Conservation (phyloP, 2,329 filamentous ascomycete genomes). For the Cryphonectria radicalis region DNA sequence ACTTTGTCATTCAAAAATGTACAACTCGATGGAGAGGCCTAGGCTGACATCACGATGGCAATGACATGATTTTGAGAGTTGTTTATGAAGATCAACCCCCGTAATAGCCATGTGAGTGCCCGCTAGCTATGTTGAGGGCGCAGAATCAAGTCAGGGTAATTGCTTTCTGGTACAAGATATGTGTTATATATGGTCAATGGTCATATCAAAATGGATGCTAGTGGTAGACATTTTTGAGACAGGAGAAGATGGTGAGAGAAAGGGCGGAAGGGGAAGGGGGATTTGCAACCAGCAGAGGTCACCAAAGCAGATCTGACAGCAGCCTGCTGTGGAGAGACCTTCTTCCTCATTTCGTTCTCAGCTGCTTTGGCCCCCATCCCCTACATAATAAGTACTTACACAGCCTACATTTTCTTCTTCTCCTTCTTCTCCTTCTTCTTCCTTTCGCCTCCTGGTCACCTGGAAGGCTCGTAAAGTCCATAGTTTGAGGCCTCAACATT, state of each 20-base stretch:
- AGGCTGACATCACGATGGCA: not conserved
- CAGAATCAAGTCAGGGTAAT: no score
- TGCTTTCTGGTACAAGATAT: not conserved
- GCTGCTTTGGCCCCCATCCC: not conserved
- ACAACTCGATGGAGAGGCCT: no score
- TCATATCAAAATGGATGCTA: not conserved
- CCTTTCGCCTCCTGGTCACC: not conserved
- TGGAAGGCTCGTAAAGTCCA: not conserved
- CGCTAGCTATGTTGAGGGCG: not conserved
- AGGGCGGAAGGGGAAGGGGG: no score
- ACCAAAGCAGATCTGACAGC: not conserved
- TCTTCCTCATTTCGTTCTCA: not conserved
- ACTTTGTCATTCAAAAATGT: no score
- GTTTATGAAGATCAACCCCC: not conserved
- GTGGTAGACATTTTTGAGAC: not conserved
- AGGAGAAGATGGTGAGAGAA: not conserved
- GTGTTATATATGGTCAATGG: not conserved
- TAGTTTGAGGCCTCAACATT: not conserved
- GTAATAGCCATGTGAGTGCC: not conserved
- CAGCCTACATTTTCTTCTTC: not conserved
- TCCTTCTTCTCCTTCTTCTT: no score
- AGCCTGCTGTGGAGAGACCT: not conserved
- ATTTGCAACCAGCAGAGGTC: not conserved
- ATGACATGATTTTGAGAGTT: not conserved
- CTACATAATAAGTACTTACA: not conserved